Evolutionary conservation across 176 grass and related monocot genomes (phyloP).

Genomic region (Paspalum notatum): DNA sequence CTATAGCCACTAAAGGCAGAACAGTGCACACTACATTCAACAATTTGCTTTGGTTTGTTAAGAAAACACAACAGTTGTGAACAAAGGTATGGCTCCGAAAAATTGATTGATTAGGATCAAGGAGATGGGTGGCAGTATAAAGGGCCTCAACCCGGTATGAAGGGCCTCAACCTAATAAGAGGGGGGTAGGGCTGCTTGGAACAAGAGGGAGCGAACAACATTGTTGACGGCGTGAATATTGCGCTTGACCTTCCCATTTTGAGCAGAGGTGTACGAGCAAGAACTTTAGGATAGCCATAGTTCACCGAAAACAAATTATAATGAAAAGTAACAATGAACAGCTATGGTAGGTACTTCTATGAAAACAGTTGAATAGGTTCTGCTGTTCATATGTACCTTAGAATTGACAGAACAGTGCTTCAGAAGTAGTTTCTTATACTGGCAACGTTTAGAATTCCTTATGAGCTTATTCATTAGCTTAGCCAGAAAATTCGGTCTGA

Average conservation of each 20-base stretch:
- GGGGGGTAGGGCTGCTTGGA: too few relatives aligned
- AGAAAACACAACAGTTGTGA: constrained; percentile 30
- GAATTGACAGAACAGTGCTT: constrained; percentile 58
- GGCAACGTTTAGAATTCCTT: constrained; percentile 64
- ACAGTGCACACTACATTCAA: constrained; percentile 4
- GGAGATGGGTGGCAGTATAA: too few relatives aligned
- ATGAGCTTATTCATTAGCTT: constrained; percentile 55
- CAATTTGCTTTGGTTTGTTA: constrained; percentile 15
- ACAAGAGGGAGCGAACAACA: too few relatives aligned
- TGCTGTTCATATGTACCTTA: constrained; percentile 39
- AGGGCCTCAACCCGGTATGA: too few relatives aligned
- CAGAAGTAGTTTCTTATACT: constrained; percentile 57
- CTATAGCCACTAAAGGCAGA: background rate
- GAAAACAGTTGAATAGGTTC: constrained; percentile 8
- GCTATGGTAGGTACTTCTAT: constrained; percentile 17
- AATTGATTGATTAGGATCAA: too few relatives aligned
- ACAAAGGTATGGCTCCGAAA: too few relatives aligned
- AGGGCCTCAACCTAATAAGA: too few relatives aligned
- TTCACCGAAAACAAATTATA: background rate
- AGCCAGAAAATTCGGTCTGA: constrained; percentile 45
- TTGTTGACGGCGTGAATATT: too few relatives aligned
- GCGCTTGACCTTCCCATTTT: too few relatives aligned
- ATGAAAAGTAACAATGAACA: constrained; percentile 13
- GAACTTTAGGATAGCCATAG: background rate
- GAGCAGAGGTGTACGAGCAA: too few relatives aligned